Base-by-base conservation (phyloP, 2,329 filamentous ascomycete species). In the Sphaerostilbella broomeana region DNA sequence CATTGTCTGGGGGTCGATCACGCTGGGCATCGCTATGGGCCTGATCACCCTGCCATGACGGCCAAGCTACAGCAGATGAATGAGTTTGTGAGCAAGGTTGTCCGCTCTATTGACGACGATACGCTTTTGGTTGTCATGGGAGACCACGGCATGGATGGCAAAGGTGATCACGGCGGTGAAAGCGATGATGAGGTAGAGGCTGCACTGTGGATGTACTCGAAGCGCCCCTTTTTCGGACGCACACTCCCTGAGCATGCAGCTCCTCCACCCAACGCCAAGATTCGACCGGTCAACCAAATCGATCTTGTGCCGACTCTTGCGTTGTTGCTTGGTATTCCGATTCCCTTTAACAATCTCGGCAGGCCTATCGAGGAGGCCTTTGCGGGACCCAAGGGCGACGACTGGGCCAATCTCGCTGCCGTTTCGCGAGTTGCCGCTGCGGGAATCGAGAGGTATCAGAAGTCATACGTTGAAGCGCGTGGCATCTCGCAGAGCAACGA, bases 151-250 rank as follows among this genome's bases (percentile, higher is more conserved):
- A 98, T 98, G 92, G 92, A 98, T 60, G 70, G 77, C 45, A 97
- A 98, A 65, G 92, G 92, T 13, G 92, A 98, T 50, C 92, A 98
- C 56, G 92, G 92, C n/a, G 92, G 92, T 39, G 92, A 98, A 67
- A 95, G 90, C 21, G 86, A 95, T 51, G 88, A 97, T 48, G 92
- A 98, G 60, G 78, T 98, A 6, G 81, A 98, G 61, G 88, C 92
- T 40, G 88, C 92, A 2, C 63, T 98, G 32, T 98, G 92, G 90
- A 94, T 98, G 88, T 98, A 97, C 60, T 94, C 92, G 2, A 94
- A 89, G 61, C 81, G 78, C 51, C 79, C 80, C 0, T 61, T 86
- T 8, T 98, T 98, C 60, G 92, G 92, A 12, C 80, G 88, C 26
- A 84, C 78, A 2, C 70, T 76, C 34, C 65, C 76, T 3, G 73